These are phyloP conservation scores for Sporothrix schenckii DNA, from an alignment of 2,329 filamentous ascomycete species.

Conservation along the genomic window DNA sequence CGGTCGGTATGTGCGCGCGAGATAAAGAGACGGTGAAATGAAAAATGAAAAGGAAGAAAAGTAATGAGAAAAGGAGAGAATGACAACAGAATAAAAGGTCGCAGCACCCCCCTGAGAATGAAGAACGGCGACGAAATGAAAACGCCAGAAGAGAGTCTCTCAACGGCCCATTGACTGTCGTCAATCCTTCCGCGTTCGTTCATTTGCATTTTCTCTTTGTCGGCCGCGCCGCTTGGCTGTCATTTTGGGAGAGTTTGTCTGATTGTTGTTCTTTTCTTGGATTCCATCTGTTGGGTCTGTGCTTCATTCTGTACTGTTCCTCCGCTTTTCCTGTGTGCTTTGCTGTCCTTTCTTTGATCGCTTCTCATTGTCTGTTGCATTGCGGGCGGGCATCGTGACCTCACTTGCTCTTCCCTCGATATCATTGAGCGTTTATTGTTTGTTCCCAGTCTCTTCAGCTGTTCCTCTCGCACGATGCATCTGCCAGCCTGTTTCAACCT, in stretches of 20 bases:
- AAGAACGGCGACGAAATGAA: background rate
- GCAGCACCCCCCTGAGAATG: too few relatives aligned
- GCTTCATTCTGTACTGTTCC: background rate
- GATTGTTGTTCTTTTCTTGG: background rate
- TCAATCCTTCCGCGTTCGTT: conserved; percentile 30
- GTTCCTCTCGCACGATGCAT: conserved; percentile 9
- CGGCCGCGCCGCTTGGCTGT: background rate
- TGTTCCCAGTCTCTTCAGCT: background rate
- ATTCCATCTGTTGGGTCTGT: background rate
- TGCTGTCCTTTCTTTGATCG: conserved; percentile 18
- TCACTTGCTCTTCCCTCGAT: background rate
- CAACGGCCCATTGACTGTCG: background rate
- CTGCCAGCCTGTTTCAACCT: conserved; percentile 23
- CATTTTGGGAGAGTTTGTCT: background rate
- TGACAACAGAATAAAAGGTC: background rate
- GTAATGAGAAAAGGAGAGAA: conserved; percentile 14
- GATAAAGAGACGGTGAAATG: conserved; percentile 4
- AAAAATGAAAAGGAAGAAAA: background rate
- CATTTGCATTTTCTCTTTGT: conserved; percentile 8
- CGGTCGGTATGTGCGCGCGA: conserved; percentile 20
- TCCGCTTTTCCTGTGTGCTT: background rate
- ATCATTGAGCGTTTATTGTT: background rate
- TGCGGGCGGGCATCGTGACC: conserved; percentile 16
- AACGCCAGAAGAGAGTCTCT: background rate
- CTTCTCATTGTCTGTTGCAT: conserved; percentile 1